These are phyloP conservation scores for Macrotyloma uniflorum DNA, from an alignment of 306 rosid species.

Conservation along the genomic window DNA sequence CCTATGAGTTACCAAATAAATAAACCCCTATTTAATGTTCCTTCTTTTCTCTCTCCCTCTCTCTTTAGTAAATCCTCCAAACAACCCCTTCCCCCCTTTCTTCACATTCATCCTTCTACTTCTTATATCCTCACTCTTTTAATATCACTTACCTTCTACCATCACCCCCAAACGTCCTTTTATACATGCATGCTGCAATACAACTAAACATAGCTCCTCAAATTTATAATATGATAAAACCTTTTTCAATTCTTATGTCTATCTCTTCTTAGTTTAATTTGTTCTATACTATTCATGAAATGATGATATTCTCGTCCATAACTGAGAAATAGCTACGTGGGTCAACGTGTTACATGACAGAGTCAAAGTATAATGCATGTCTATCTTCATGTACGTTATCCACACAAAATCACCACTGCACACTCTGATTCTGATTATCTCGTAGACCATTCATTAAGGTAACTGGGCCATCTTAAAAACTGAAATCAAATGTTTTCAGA, in stretches of 20 bases:
- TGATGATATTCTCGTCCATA: neutral
- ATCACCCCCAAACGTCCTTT: too few species aligned
- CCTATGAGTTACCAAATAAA: slow-evolving; percentile 44
- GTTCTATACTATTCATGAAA: neutral
- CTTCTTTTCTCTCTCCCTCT: slow-evolving; percentile 16
- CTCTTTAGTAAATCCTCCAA: slow-evolving; percentile 40
- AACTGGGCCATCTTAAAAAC: neutral
- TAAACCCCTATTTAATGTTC: slow-evolving; percentile 41
- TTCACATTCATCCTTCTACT: slow-evolving; percentile 8
- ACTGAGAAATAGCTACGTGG: neutral
- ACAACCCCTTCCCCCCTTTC: slow-evolving; percentile 38
- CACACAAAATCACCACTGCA: neutral
- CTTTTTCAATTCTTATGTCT: too few species aligned
- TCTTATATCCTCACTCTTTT: too few species aligned
- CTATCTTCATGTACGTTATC: neutral
- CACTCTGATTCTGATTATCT: neutral
- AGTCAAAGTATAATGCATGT: neutral
- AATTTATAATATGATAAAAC: too few species aligned
- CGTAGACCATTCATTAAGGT: neutral
- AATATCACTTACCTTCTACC: too few species aligned
- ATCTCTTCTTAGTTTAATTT: too few species aligned
- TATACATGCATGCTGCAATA: too few species aligned
- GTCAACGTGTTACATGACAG: neutral
- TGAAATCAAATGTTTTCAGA: neutral
- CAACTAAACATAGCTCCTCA: too few species aligned